Percentiles rank a stretch among this genome's conserved stretches.
phyloP scores from a whole-genome alignment of 2,329 filamentous ascomycete genomes.

The Hypoxylon sp. region DNA sequence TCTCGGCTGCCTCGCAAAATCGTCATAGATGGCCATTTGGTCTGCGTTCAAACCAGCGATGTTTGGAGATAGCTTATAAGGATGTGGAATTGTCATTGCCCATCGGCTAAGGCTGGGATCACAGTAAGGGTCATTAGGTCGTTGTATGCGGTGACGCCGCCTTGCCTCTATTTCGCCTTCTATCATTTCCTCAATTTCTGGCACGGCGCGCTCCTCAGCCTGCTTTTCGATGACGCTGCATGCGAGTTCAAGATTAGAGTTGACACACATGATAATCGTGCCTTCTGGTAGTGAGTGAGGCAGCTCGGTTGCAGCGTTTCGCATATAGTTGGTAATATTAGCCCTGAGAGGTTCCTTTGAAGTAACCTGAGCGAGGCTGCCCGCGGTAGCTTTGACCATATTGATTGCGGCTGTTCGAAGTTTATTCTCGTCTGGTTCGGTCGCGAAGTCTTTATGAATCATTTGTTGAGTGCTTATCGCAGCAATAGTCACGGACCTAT shows the following conservation, averaged over 20 bases:
- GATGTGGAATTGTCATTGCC: slow-evolving; percentile 93
- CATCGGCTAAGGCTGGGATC: slow-evolving; percentile 87
- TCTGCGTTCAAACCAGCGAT: slow-evolving; percentile 84
- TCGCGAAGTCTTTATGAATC: slow-evolving; percentile 95
- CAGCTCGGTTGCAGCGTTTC: slow-evolving; percentile 75
- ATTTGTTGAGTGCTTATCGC: slow-evolving; percentile 97
- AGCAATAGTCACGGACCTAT: slow-evolving; percentile 96
- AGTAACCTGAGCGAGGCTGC: slow-evolving; percentile 94
- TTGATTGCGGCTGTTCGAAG: slow-evolving; percentile 89
- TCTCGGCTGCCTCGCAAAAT: slow-evolving; percentile 90
- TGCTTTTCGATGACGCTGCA: slow-evolving; percentile 96
- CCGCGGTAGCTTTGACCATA: slow-evolving; percentile 95
- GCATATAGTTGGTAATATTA: slow-evolving; percentile 97
- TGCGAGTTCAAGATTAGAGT: slow-evolving; percentile 94
- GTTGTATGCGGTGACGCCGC: slow-evolving; percentile 79
- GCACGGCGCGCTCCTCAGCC: slow-evolving; percentile 91
- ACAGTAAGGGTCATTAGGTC: slow-evolving; percentile 87
- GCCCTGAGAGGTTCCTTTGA: slow-evolving; percentile 97
- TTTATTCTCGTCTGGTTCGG: slow-evolving; percentile 89
- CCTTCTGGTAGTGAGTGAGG: slow-evolving; percentile 91
- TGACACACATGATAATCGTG: slow-evolving; percentile 98
- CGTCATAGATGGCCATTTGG: slow-evolving; percentile 96
- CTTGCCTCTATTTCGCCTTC: slow-evolving; percentile 84
- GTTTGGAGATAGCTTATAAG: slow-evolving; percentile 85
- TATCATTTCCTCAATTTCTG: slow-evolving; percentile 95